Percentiles rank a stretch among this genome's conserved stretches.
Conservation (phyloP, 768 basidiomycete genomes). For the Lentinus brumalis region DNA sequence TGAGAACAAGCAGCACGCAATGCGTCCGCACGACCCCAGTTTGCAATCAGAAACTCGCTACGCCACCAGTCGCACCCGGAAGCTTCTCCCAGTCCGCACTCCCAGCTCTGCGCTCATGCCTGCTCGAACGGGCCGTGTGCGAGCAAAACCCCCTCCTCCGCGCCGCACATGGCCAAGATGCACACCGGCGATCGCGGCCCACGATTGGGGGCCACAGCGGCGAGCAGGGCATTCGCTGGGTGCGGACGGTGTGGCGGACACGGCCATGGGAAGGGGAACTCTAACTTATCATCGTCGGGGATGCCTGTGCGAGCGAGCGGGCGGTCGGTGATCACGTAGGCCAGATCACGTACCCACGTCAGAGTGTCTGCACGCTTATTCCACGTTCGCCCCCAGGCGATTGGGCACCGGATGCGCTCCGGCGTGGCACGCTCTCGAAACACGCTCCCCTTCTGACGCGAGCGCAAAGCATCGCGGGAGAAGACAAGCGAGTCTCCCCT, state of each 20-base stretch:
- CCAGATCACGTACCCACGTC: slow-evolving; percentile 27
- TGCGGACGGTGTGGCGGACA: neutral
- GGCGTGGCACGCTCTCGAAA: neutral
- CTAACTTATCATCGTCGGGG: neutral
- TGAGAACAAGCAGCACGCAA: neutral
- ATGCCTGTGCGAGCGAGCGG: neutral
- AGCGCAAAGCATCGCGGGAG: slow-evolving; percentile 35
- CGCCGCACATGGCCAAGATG: neutral
- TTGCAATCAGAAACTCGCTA: slow-evolving; percentile 19
- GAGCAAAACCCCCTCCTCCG: neutral
- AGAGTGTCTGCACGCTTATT: slow-evolving; percentile 28
- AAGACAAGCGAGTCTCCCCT: slow-evolving; percentile 25
- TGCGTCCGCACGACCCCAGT: neutral
- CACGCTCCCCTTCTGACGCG: slow-evolving; percentile 10
- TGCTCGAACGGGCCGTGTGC: neutral
- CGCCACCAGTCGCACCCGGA: slow-evolving; percentile 23
- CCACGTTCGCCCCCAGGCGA: slow-evolving; percentile 26
- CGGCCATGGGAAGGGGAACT: neutral
- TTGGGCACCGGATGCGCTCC: slow-evolving; percentile 4
- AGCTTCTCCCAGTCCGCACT: neutral
- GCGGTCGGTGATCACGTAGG: slow-evolving; percentile 16
- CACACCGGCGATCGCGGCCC: neutral
- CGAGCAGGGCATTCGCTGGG: neutral
- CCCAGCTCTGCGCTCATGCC: neutral
- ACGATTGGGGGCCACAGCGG: neutral